Conservation (phyloP, 2,329 filamentous ascomycete species). For the Calcarisporium arbuscula region DNA sequence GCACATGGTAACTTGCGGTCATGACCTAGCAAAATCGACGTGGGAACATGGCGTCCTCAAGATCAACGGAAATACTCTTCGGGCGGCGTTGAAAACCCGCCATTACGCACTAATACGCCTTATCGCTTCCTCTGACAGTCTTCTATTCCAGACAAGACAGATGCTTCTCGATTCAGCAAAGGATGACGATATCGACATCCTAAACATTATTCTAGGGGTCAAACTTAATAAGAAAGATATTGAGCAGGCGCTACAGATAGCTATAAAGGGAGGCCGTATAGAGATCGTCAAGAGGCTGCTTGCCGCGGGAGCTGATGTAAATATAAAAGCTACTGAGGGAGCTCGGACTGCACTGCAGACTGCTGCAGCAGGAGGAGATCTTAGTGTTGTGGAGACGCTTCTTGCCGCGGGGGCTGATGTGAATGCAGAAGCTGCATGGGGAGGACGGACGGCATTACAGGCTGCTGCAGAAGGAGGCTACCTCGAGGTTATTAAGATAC, state of each 20-base stretch:
- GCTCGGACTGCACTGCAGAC: background rate
- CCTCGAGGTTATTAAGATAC: conserved; percentile 8
- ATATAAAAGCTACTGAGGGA: conserved; percentile 24
- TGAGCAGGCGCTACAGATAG: background rate
- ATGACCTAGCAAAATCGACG: background rate
- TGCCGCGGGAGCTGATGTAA: conserved; percentile 9
- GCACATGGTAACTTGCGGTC: background rate
- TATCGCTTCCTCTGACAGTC: background rate
- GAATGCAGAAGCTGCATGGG: background rate
- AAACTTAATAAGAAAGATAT: background rate
- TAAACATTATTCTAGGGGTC: background rate
- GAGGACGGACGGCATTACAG: background rate
- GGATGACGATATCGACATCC: background rate
- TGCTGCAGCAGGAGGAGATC: background rate
- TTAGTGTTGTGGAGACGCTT: background rate
- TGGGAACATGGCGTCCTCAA: background rate
- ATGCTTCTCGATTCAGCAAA: background rate
- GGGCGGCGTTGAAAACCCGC: background rate
- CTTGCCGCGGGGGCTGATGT: background rate
- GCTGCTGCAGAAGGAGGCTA: conserved; percentile 12
- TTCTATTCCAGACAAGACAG: background rate
- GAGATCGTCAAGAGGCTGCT: conserved; percentile 21
- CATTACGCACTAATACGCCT: conserved; percentile 4
- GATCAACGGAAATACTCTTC: background rate
- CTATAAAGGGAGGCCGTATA: conserved; percentile 4